A percentile compares a stretch with the other conserved stretches of the same genome.
Conservation (phyloP, 257 asterid genomes). For the Scutellaria minor region DNA sequence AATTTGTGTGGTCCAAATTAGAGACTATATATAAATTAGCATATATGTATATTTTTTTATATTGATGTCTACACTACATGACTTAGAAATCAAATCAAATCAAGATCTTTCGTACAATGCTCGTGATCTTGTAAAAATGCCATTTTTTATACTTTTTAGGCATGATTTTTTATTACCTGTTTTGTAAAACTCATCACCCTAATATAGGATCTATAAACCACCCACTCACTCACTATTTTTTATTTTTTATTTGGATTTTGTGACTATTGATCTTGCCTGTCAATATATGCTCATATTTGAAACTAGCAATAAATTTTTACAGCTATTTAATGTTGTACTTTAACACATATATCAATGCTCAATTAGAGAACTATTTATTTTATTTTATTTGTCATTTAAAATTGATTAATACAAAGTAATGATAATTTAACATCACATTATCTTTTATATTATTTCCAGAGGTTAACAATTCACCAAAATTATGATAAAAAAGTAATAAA, state of each 20-base stretch:
- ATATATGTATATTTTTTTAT: neutral
- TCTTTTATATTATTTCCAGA: too few species aligned
- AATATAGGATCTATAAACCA: neutral
- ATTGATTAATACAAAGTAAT: too few species aligned
- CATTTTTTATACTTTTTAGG: slow-evolving; percentile 43
- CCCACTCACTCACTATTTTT: neutral
- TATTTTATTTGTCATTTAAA: neutral
- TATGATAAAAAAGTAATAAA: too few species aligned
- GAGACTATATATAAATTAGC: neutral
- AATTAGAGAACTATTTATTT: neutral
- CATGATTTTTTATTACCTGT: slow-evolving; percentile 37
- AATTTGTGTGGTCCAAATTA: slow-evolving; percentile 42
- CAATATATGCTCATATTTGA: neutral
- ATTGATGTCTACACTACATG: slow-evolving; percentile 7
- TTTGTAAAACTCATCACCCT: slow-evolving; percentile 15
- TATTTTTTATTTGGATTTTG: neutral
- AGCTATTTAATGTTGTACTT: slow-evolving; percentile 3
- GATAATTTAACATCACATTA: too few species aligned
- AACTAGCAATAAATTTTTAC: neutral
- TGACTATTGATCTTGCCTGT: neutral
- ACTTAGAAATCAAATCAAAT: slow-evolving; percentile 43
- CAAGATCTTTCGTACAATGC: slow-evolving; percentile 44
- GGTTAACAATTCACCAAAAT: too few species aligned
- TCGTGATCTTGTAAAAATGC: slow-evolving; percentile 37
- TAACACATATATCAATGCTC: neutral